These are phyloP conservation scores for Vicia sativa DNA, from an alignment of 306 rosid genomes.

Conservation along the genomic window DNA sequence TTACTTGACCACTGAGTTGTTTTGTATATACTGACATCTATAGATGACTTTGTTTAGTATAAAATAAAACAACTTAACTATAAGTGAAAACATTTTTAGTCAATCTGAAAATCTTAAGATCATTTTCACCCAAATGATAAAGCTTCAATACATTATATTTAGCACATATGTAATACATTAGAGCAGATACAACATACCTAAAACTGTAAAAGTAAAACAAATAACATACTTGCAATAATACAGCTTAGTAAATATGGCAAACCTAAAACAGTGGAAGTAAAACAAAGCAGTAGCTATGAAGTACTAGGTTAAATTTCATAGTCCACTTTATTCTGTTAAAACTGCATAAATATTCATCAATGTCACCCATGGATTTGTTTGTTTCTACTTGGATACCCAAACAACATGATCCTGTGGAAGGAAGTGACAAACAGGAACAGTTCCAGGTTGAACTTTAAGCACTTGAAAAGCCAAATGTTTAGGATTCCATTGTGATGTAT, in stretches of 20 bases:
- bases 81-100: background rate
- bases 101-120: constrained; percentile 5
- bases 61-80: background rate
- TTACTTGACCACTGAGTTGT: background rate
- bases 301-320: constrained; percentile 8
- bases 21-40: background rate
- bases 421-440: constrained; percentile 80
- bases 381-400: constrained; percentile 51
- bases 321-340: background rate
- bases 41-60: background rate
- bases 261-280: background rate
- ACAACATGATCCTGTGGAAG: constrained; percentile 83
- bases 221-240: background rate
- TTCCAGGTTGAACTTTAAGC: constrained; percentile 78
- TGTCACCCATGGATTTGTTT: background rate
- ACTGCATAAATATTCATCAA: background rate
- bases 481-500: constrained; percentile 86
- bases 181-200: background rate
- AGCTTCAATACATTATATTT: constrained; percentile 8
- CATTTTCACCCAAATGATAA: background rate
- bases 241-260: background rate
- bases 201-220: background rate
- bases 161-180: constrained; percentile 3
- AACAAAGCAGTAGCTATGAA: background rate
- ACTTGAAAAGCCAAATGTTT: constrained; percentile 85